Percentiles rank a stretch among this genome's conserved stretches.
phyloP scores from a whole-genome alignment of 1,284 basidiomycete genomes.

The Phylloporus sp. region DNA sequence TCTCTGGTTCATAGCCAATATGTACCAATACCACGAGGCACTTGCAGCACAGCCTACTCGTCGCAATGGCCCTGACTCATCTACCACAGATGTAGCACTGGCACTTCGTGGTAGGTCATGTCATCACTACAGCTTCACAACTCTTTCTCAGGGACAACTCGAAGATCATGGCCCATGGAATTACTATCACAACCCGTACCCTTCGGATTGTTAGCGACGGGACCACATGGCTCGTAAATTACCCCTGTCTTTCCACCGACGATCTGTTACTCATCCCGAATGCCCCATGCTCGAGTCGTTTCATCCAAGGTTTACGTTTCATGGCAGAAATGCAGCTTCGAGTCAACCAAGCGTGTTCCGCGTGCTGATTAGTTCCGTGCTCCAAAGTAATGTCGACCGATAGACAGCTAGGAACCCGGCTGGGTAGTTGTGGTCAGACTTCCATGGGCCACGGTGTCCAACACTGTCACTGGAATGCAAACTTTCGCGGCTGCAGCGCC shows the following conservation, averaged over 20 bases:
- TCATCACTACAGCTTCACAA: background rate
- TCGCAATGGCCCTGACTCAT: background rate
- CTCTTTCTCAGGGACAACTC: background rate
- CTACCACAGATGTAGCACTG: slow-evolving; percentile 8
- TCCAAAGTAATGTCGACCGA: background rate
- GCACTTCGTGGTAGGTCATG: background rate
- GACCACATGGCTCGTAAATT: background rate
- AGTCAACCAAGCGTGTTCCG: slow-evolving; percentile 16
- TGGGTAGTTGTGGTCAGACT: no score
- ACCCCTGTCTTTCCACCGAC: slow-evolving; percentile 3
- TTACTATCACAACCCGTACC: background rate
- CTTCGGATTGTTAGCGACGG: slow-evolving; percentile 4
- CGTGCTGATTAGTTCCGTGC: slow-evolving; percentile 18
- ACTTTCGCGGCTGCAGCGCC: slow-evolving; percentile 29
- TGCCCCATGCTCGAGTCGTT: slow-evolving; percentile 7
- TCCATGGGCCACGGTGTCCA: no score
- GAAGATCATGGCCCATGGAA: background rate
- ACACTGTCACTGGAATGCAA: slow-evolving; percentile 9
- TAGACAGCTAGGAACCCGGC: background rate
- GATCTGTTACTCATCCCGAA: slow-evolving; percentile 2
- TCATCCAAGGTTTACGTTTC: slow-evolving; percentile 17
- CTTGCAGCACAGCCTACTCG: background rate
- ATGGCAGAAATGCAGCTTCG: slow-evolving; percentile 2
- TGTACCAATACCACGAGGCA: background rate
- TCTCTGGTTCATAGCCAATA: background rate